These are phyloP conservation scores for Arabidopsis arenosa DNA, from an alignment of 345 rosid species.

Conservation along the genomic window DNA sequence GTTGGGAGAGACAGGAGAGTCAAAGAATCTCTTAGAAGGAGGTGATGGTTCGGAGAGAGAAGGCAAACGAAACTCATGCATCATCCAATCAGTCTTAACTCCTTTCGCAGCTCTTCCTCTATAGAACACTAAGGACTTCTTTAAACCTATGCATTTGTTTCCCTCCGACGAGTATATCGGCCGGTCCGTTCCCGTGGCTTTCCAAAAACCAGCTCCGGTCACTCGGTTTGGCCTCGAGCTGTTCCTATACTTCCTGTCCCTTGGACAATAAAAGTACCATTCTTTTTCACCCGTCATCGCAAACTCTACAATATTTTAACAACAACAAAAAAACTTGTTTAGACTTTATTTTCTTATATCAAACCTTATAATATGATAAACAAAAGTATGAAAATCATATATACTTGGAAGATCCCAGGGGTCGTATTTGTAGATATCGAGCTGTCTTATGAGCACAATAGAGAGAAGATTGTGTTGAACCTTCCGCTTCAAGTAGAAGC, in stretches of 20 bases:
- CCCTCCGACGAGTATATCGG: conserved; percentile 86
- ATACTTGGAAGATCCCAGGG: conserved; percentile 98
- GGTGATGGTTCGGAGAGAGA: conserved; percentile 56
- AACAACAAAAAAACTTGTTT: neutral
- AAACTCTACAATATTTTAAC: conserved; percentile 51
- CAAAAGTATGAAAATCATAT: neutral
- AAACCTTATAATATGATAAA: neutral
- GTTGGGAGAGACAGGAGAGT: conserved; percentile 63
- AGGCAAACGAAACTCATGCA: conserved; percentile 95
- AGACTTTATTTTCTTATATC: conserved; percentile 3
- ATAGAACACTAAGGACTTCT: conserved; percentile 92
- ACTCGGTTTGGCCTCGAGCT: conserved; percentile 90
- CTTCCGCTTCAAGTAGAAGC: conserved; percentile 81
- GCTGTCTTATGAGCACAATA: conserved; percentile 79
- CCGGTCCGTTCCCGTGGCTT: conserved; percentile 92
- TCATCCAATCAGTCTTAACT: conserved; percentile 96
- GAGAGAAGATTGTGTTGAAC: conserved; percentile 72
- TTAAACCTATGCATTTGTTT: conserved; percentile 79
- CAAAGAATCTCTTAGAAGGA: conserved; percentile 53
- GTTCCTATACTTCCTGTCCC: conserved; percentile 91
- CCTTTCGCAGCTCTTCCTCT: conserved; percentile 93
- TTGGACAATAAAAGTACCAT: conserved; percentile 88
- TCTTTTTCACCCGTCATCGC: conserved; percentile 83
- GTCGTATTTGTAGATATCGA: conserved; percentile 87
- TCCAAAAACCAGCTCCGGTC: conserved; percentile 91